Base-by-base conservation (phyloP, 2,329 filamentous ascomycete species). In the Colletotrichum incanum region DNA sequence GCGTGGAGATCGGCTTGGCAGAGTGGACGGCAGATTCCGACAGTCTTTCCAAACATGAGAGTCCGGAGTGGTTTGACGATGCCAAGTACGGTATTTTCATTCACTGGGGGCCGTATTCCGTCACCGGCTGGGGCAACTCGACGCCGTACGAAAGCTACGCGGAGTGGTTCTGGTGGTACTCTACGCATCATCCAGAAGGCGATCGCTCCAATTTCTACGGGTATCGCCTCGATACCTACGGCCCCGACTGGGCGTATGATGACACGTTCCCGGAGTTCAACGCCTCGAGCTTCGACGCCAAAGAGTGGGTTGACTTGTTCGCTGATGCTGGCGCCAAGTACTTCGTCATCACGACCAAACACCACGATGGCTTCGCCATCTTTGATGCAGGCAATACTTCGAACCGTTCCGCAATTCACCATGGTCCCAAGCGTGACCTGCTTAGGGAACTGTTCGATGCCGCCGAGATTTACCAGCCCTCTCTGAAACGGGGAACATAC, bases 11-110 rank as follows among this genome's bases (percentile, higher is more conserved):
- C 28, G 82, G 82, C 0, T 74, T 84, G n/a, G 76, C 75, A 0
- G 78, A 81, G 8, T 84, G 78, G 76, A 80, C 79, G 0, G 71
- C 79, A 5, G 81, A 83, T 11, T 60, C 80, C 0, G 76, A 78
- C 12, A 84, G 80, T 67, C 77, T 86, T 4, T 78, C 79, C 1
- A 77, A 77, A 23, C 84, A 85, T 58, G 80, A 82, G 76, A 83
- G 83, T 18, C 87, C 88, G 0, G 80, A 83, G 6, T 90, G 89
- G 88, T 91, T 85, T 74, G 82, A 87, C 65, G 82, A 85, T 52
- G 86, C 82, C 28, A 91, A 91, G 69, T 91, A 83, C 72, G 89
- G 89, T 0, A 90, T 91, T 47, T 90, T 91, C 75, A 87, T 90
- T 50, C 89, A 90, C 72, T 90, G 89, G 87, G 88, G 89, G 0